Percentiles rank a stretch among this genome's conserved stretches.
phyloP scores from a whole-genome alignment of 148 eudicot species.

The Selenicereus undatus region DNA sequence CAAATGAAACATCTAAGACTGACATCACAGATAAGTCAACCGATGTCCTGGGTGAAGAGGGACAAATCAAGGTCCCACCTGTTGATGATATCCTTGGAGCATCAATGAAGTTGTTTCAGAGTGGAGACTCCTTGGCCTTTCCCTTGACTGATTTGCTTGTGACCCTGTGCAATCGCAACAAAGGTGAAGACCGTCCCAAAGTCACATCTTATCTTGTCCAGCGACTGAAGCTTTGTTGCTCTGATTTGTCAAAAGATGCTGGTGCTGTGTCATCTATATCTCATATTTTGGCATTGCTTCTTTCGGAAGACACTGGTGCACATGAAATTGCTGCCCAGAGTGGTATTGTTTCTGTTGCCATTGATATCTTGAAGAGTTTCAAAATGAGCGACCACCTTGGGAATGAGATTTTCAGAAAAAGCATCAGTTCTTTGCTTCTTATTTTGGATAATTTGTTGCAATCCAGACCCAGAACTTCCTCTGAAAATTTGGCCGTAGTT shows the following conservation, averaged over 20 bases:
- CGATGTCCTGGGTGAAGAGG: slow-evolving; percentile 60
- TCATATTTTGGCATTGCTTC: slow-evolving; percentile 83
- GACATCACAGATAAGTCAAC: slow-evolving; percentile 59
- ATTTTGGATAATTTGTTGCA: slow-evolving; percentile 86
- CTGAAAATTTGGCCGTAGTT: slow-evolving; percentile 39
- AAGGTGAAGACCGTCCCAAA: slow-evolving; percentile 83
- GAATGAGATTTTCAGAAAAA: slow-evolving; percentile 48
- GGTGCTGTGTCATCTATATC: slow-evolving; percentile 75
- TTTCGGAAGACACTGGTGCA: slow-evolving; percentile 70
- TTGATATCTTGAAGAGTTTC: slow-evolving; percentile 57
- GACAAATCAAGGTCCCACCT: slow-evolving; percentile 62
- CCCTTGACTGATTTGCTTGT: slow-evolving; percentile 80
- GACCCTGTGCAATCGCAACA: slow-evolving; percentile 78
- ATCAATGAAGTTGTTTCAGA: slow-evolving; percentile 70
- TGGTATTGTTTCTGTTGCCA: slow-evolving; percentile 57
- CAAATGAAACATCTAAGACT: slow-evolving; percentile 72
- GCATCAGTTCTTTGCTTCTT: slow-evolving; percentile 79
- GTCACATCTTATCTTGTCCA: slow-evolving; percentile 72
- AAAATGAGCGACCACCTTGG: slow-evolving; percentile 41
- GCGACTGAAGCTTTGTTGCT: slow-evolving; percentile 64
- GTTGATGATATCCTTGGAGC: slow-evolving; percentile 82
- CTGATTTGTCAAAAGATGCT: slow-evolving; percentile 54
- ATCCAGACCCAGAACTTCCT: slow-evolving; percentile 55
- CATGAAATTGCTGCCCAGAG: slow-evolving; percentile 72
- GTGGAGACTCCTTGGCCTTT: slow-evolving; percentile 76